phyloP scores from a whole-genome alignment of 2,329 filamentous ascomycete genomes.

The Fusarium gaditjirri region DNA sequence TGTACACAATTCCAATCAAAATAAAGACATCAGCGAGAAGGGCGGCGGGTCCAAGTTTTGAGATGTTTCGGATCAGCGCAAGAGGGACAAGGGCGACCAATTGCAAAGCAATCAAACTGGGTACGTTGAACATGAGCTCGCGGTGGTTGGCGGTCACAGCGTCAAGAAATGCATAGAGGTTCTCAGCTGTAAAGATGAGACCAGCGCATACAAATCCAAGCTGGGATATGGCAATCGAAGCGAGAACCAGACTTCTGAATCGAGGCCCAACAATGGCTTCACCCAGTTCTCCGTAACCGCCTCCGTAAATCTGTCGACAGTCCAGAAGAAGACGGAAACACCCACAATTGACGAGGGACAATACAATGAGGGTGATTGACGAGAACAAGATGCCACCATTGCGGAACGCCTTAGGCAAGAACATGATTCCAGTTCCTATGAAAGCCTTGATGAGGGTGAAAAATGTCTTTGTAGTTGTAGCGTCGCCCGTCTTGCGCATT shows the following conservation, averaged over 20 bases:
- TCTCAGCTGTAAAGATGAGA: conserved; percentile 81
- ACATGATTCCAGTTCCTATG: conserved; percentile 84
- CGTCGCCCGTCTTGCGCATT: conserved; percentile 64
- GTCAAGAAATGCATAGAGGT: conserved; percentile 72
- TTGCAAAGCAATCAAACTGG: conserved; percentile 72
- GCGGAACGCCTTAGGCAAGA: conserved; percentile 80
- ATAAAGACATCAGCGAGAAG: conserved; percentile 79
- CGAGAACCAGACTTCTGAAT: conserved; percentile 73
- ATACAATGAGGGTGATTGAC: conserved; percentile 71
- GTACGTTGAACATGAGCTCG: conserved; percentile 62
- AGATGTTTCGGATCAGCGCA: conserved; percentile 78
- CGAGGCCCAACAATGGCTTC: conserved; percentile 70
- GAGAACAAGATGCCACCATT: conserved; percentile 83
- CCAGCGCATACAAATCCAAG: conserved; percentile 82
- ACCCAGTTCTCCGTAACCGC: conserved; percentile 80
- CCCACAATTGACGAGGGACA: conserved; percentile 73
- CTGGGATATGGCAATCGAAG: conserved; percentile 78
- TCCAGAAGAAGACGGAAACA: conserved; percentile 78
- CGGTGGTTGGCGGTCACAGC: conserved; percentile 65
- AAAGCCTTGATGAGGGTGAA: conserved; percentile 84
- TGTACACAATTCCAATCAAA: conserved; percentile 75
- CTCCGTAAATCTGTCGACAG: conserved; percentile 71
- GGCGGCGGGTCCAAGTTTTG: conserved; percentile 75
- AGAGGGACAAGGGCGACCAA: conserved; percentile 73
- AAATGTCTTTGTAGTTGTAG: conserved; percentile 77